A percentile compares a stretch with the other conserved stretches of the same genome.
Conservation (phyloP, 768 basidiomycete species). For the Mycena indigotica region DNA sequence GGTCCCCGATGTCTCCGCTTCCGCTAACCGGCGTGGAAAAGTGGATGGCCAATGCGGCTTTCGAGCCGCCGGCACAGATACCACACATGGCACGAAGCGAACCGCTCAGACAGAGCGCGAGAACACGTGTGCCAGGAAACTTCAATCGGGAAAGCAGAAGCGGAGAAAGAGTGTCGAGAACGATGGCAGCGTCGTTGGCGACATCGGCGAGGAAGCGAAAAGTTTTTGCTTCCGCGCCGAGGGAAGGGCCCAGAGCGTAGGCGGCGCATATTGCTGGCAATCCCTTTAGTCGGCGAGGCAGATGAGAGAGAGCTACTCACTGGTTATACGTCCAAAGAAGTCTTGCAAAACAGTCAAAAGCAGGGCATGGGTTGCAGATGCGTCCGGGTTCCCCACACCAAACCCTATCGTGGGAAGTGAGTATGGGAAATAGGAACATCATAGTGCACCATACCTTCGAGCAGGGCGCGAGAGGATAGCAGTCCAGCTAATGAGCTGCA, state of each 20-base stretch:
- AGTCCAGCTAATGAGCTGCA: constrained; percentile 67
- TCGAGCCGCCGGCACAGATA: constrained; percentile 70
- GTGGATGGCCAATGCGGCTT: constrained; percentile 68
- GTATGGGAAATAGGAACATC: too few species aligned
- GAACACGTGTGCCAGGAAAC: constrained; percentile 44
- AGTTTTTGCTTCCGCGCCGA: constrained; percentile 70
- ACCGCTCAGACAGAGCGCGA: constrained; percentile 60
- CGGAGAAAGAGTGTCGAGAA: constrained; percentile 64
- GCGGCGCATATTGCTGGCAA: constrained; percentile 62
- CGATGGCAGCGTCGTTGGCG: constrained; percentile 60
- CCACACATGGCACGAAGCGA: constrained; percentile 59
- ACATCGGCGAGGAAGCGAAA: constrained; percentile 70
- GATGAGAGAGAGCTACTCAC: constrained; percentile 38
- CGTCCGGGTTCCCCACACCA: constrained; percentile 70
- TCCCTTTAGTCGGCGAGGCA: neutral
- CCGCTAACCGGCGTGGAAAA: constrained; percentile 55
- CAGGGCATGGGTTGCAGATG: constrained; percentile 66
- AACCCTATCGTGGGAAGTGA: constrained; percentile 49
- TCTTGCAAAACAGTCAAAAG: constrained; percentile 70
- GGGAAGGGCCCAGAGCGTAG: constrained; percentile 62
- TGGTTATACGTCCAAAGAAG: constrained; percentile 61
- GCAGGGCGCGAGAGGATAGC: constrained; percentile 64
- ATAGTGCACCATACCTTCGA: constrained; percentile 70
- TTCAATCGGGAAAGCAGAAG: constrained; percentile 39
- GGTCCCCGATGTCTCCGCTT: constrained; percentile 66